Percentiles rank a stretch among this genome's conserved stretches.
phyloP scores from a whole-genome alignment of 1,284 basidiomycete genomes.

The Sparassis latifolia region DNA sequence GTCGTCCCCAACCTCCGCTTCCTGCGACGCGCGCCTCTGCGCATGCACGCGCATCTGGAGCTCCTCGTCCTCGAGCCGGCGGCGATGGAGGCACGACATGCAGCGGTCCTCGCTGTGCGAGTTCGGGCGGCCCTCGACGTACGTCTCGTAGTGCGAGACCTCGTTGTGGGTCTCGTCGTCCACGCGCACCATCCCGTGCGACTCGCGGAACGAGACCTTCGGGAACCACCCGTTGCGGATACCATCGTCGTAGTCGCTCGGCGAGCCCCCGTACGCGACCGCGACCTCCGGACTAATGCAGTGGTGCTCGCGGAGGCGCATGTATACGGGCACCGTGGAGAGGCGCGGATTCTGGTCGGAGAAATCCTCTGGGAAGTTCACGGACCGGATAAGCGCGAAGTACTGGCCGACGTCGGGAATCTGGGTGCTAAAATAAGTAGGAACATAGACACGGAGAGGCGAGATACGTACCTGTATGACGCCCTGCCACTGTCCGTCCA shows the following conservation, averaged over 20 bases:
- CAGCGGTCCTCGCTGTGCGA: conserved; percentile 40
- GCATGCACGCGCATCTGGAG: conserved; percentile 9
- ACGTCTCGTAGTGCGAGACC: conserved; percentile 29
- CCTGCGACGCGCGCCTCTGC: background rate
- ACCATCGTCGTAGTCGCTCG: conserved; percentile 34
- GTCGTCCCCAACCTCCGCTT: background rate
- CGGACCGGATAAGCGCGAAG: conserved; percentile 25
- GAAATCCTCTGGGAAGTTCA: conserved; percentile 27
- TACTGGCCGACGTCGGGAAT: conserved; percentile 27
- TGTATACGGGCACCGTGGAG: conserved; percentile 42
- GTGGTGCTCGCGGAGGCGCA: conserved; percentile 50
- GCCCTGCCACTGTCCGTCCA: conserved; percentile 56
- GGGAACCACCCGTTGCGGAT: conserved; percentile 54
- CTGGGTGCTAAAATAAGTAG: background rate
- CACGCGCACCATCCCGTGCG: conserved; percentile 13
- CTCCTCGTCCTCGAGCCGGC: conserved; percentile 20
- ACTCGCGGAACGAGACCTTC: conserved; percentile 20
- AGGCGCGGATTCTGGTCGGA: conserved; percentile 32
- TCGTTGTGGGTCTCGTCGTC: conserved; percentile 4
- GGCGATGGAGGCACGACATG: conserved; percentile 15
- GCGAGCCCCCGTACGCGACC: conserved; percentile 19
- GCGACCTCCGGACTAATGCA: conserved; percentile 37
- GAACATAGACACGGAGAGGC: background rate
- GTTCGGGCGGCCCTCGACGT: conserved; percentile 27
- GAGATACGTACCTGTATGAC: conserved; percentile 42